phyloP scores from a whole-genome alignment of 2,329 filamentous ascomycete species.

The Ceratocystis papillata region DNA sequence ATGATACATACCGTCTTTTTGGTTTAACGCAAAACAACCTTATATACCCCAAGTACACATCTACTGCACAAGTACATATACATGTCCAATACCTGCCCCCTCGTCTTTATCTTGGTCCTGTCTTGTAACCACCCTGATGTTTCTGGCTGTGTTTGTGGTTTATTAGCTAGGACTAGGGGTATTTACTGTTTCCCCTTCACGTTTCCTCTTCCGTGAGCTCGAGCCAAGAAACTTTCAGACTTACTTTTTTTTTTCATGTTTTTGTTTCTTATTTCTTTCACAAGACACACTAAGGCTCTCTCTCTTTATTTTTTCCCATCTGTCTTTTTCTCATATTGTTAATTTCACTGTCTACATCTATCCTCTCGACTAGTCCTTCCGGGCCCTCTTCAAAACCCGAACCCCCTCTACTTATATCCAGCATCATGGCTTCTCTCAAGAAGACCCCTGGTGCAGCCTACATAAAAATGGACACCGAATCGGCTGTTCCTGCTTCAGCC shows the following conservation, averaged over 20 bases:
- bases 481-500: not conserved
- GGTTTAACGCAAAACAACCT: conserved; percentile 8
- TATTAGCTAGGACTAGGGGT: conserved; percentile 1
- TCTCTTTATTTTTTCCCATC: not conserved
- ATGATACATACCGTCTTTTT: not conserved
- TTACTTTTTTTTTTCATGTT: not conserved
- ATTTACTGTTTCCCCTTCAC: not conserved
- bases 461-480: conserved; percentile 17
- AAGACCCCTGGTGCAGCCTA: conserved; percentile 11
- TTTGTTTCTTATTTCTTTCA: not conserved
- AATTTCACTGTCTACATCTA: conserved; percentile 1
- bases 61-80: not conserved
- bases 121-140: not conserved
- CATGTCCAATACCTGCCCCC: not conserved
- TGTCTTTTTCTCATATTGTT: conserved; percentile 7
- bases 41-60: conserved; percentile 1
- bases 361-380: not conserved
- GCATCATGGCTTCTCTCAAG: conserved; percentile 11
- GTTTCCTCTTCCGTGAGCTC: conserved; percentile 8
- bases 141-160: conserved; percentile 10
- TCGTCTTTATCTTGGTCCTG: not conserved
- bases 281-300: not conserved
- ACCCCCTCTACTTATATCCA: not conserved
- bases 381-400: not conserved
- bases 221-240: conserved; percentile 6